Evolutionary conservation across 2,329 filamentous ascomycete genomes (phyloP), one percentile per base, ranked within the genome.

Genomic region (Talaromyces sp.): DNA sequence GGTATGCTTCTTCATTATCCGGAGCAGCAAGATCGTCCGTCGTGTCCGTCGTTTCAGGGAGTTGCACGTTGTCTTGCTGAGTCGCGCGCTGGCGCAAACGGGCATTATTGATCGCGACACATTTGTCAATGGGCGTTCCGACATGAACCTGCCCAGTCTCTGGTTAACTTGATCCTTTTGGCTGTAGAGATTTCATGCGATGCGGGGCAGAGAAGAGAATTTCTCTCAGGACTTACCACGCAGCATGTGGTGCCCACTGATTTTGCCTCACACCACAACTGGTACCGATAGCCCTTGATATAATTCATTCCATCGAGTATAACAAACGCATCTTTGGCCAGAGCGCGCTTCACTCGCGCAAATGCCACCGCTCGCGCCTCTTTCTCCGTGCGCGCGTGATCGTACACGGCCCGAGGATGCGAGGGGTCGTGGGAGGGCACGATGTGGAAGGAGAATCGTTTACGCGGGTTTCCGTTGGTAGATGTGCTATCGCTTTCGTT

Each of bases 281-380:
- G 86, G 68, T 89, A 89, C 44, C 86, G 79, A 73, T 85, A 88
- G 23, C 86, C 86, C 72, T 89, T 89, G 76, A 89, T 89, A 72
- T 89, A 88, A 71, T 89, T 88, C 76, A 87, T 79, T 34, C 83
- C 83, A 72, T 89, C 86, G 2, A 86, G 81, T 57, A 89, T 83
- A 51, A 88, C 85, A 61, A 89, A 82, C 55, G 80, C 82, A 70
- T 87, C 83, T 56, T 79, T 79, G 18, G 79, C 79, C 53, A 89
- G 74, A 27, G 79, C 75, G 36, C 86, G 79, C 73, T 87, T 88
- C 61, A 87, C 81, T 63, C 85, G 84, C 10, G 84, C 84, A 67
- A 85, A 85, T 63, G 85, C 81, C 23, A 85, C 82, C 30, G 85
- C 86, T 3, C 86, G 82, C 3, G 85, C 85, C 73, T 87, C 84